Evolutionary conservation across 2,329 filamentous ascomycete species (phyloP).

Genomic region (Aspergillus pseudoviridinutans): DNA sequence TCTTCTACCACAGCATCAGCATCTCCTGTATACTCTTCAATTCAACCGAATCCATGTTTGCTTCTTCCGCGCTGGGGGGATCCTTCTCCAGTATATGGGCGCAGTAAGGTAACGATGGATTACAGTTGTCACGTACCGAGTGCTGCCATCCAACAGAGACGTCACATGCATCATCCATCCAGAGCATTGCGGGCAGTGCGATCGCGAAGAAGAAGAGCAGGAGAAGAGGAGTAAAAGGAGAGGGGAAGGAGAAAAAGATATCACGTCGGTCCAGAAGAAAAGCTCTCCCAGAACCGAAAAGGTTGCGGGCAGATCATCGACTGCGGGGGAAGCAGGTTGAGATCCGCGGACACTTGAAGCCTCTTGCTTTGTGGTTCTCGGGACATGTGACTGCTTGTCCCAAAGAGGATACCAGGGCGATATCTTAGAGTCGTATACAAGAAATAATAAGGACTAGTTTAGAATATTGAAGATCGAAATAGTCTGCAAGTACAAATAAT

Average conservation of each 20-base stretch:
- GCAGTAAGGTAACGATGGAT: neutral
- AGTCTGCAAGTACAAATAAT: neutral
- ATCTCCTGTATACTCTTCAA: slow-evolving; percentile 9
- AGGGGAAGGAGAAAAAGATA: neutral
- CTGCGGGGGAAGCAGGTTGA: slow-evolving; percentile 3
- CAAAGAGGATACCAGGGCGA: neutral
- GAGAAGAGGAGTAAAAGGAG: slow-evolving; percentile 3
- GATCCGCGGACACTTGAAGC: slow-evolving; percentile 12
- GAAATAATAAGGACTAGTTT: neutral
- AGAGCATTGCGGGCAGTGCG: slow-evolving; percentile 28
- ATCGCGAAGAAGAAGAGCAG: slow-evolving; percentile 5
- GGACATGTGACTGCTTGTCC: slow-evolving; percentile 14
- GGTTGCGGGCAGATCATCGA: slow-evolving; percentile 1
- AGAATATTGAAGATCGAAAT: neutral
- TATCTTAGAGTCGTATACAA: neutral
- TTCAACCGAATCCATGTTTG: neutral
- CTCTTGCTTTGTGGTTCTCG: slow-evolving; percentile 9
- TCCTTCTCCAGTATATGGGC: neutral
- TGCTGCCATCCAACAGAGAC: slow-evolving; percentile 48
- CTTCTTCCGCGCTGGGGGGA: neutral
- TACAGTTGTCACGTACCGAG: slow-evolving; percentile 37
- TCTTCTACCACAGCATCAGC: slow-evolving; percentile 34
- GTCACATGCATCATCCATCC: slow-evolving; percentile 29
- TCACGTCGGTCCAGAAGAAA: neutral
- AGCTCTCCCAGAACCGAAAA: neutral